These are phyloP conservation scores for Mantamonas sphyraenae DNA, from an alignment of 78 protist genomes.

Conservation along the genomic window DNA sequence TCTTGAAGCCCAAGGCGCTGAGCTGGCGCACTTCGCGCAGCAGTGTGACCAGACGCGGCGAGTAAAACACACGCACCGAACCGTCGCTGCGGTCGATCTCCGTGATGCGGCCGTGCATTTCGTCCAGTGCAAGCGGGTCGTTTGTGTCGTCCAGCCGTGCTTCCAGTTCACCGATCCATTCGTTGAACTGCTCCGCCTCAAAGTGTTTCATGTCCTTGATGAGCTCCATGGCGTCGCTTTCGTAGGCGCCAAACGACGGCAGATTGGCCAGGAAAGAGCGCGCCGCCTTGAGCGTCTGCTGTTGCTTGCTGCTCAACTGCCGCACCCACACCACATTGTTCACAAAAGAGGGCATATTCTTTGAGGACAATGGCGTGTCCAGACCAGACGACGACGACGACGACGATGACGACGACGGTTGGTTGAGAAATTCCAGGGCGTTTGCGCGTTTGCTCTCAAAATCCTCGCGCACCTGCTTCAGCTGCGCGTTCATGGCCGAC, in stretches of 20 bases:
- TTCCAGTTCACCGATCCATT: conserved; percentile 10
- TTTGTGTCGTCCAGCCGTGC: background rate
- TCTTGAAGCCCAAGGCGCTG: conserved; percentile 36
- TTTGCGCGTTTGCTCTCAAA: too few species aligned
- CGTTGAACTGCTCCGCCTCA: conserved; percentile 17
- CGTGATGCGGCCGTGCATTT: conserved; percentile 24
- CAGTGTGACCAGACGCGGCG: conserved; percentile 50
- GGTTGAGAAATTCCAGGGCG: too few species aligned
- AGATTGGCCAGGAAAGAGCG: conserved; percentile 9
- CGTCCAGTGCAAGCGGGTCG: conserved; percentile 6
- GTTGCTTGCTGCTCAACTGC: conserved; percentile 8
- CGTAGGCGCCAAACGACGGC: background rate
- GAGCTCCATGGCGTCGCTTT: background rate
- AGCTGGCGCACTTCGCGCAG: conserved; percentile 68
- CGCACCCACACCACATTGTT: conserved; percentile 15
- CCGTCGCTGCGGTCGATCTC: conserved; percentile 27
- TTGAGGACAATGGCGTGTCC: background rate
- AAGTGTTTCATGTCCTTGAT: conserved; percentile 6
- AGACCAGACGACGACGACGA: background rate
- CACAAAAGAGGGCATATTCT: conserved; percentile 16
- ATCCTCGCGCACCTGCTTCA: background rate
- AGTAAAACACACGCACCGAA: conserved; percentile 48
- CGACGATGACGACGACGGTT: background rate
- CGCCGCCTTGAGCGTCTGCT: background rate
- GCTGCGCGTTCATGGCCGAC: background rate